phyloP scores from a whole-genome alignment of 108 stramenopile species.

The Cyclotella atomus region DNA sequence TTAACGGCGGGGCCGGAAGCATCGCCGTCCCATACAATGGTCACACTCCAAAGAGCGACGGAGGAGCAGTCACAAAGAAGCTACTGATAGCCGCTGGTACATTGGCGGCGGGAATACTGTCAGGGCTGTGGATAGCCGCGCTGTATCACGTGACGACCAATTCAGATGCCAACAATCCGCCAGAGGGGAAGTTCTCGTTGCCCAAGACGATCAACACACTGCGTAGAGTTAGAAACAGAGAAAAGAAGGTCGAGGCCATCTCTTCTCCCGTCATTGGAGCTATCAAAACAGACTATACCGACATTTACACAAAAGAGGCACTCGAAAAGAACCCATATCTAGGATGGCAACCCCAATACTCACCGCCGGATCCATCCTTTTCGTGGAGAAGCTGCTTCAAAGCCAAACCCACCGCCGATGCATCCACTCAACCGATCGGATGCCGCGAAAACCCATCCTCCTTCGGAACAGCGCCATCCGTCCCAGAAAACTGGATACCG shows the following conservation, averaged over 20 bases:
- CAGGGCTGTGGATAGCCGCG: slow-evolving; percentile 32
- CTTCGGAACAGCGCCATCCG: slow-evolving; percentile 26
- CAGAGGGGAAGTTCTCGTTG: slow-evolving; percentile 6
- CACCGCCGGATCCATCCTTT: slow-evolving; percentile 31
- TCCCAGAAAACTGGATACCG: slow-evolving; percentile 61
- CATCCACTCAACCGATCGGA: slow-evolving; percentile 23
- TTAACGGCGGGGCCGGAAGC: slow-evolving; percentile 14
- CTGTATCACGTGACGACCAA: slow-evolving; percentile 29
- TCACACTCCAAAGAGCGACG: background rate
- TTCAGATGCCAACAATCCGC: background rate
- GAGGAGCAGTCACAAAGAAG: slow-evolving; percentile 10
- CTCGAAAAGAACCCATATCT: slow-evolving; percentile 55
- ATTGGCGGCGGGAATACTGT: slow-evolving; percentile 12
- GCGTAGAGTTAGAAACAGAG: slow-evolving; percentile 23
- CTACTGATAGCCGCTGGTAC: slow-evolving; percentile 12
- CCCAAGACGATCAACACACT: slow-evolving; percentile 21
- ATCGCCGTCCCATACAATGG: slow-evolving; percentile 9
- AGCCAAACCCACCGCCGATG: slow-evolving; percentile 37
- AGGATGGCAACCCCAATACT: slow-evolving; percentile 67
- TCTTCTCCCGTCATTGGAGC: too few species aligned
- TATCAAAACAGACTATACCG: background rate
- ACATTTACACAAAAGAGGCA: slow-evolving; percentile 39
- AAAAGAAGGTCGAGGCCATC: background rate
- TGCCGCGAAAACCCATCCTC: slow-evolving; percentile 60
- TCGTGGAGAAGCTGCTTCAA: slow-evolving; percentile 72